Base-by-base conservation (phyloP, 352 stramenopile genomes). In the Halophytophthora polymorphica region DNA sequence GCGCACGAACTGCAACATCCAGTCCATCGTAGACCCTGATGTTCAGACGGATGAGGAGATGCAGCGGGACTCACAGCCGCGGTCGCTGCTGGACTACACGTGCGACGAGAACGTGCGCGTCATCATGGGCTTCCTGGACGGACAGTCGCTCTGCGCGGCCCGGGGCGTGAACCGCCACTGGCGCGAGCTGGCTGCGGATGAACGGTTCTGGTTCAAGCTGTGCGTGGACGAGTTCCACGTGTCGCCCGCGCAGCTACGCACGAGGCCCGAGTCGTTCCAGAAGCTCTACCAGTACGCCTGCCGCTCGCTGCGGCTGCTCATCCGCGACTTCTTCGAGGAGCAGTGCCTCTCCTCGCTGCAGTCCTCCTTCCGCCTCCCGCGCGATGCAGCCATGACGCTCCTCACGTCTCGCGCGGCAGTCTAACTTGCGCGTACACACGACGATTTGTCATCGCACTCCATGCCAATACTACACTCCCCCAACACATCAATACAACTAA, bases 311-410 rank as follows among this genome's bases (percentile, higher is more conserved):
- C 76, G 85, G 61, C 61, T 57, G 35, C 63, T 92, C 15, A 80
- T 92, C n/a, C 79, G 79, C 33, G 82, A 92, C 28, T 80, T 86
- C 28, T 72, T 92, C 52, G 68, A 92, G 46, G 82, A 92, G 61
- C 82, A 92, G 51, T 88, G 82, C 34, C 66, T 92, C 10, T 45
- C 57, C 45, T 87, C 81, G 18, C 65, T 90, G 58, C 82, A 92
- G 50, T 69, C 69, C 23, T 86, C 82, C 38, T 71, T 92, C 52
- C 66, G 54, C 31, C 88, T 90, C 53, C 80, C 82, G 5, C 61
- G 82, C 41, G 73, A 77, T 13, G 63, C 76, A 2, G 79, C 82
- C 31, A 40, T 89, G 22, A 77, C 64, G 50, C 83, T 92, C 47
- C 75, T 73, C 22, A 48, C 59, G 40, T 69, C 60, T 18, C 64